Evolutionary conservation across 2,329 filamentous ascomycete species (phyloP).

Genomic region (Cladosporium phlei): DNA sequence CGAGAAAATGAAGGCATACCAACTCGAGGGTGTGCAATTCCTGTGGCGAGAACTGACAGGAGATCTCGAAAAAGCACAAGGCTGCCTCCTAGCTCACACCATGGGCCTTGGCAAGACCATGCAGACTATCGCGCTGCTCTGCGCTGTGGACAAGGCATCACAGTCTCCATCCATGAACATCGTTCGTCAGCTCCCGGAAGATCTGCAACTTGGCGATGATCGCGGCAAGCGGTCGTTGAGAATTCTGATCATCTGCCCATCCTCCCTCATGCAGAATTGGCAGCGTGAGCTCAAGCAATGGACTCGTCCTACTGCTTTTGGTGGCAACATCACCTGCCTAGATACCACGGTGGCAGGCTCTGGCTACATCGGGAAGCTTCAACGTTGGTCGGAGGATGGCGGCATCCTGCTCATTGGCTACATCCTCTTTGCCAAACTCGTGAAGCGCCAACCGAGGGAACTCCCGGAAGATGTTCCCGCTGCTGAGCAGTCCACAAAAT

Average conservation of each 20-base stretch:
- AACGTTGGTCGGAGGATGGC: conserved; percentile 58
- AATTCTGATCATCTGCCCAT: conserved; percentile 70
- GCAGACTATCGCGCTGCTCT: conserved; percentile 77
- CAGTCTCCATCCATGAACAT: conserved; percentile 55
- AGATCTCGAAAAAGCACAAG: conserved; percentile 53
- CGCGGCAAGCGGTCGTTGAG: conserved; percentile 46
- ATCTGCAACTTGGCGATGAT: conserved; percentile 41
- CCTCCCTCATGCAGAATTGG: conserved; percentile 77
- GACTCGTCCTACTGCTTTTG: conserved; percentile 47
- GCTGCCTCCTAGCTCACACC: conserved; percentile 78
- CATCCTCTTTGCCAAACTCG: conserved; percentile 54
- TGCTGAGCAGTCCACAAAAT: not conserved
- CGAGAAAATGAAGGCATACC: conserved; percentile 67
- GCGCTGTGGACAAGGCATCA: conserved; percentile 65
- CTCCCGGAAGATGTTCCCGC: conserved; percentile 43
- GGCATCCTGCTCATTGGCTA: conserved; percentile 78
- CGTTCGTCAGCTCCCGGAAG: conserved; percentile 61
- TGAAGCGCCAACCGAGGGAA: conserved; percentile 44
- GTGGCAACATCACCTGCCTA: conserved; percentile 48
- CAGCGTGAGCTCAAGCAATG: conserved; percentile 68
- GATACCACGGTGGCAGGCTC: conserved; percentile 37
- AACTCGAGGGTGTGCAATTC: conserved; percentile 76
- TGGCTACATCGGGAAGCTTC: conserved; percentile 44
- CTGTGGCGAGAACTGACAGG: conserved; percentile 80
- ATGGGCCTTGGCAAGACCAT: conserved; percentile 94